These are phyloP conservation scores for Neonothopanus nambi DNA, from an alignment of 1,284 basidiomycete species.

Conservation along the genomic window DNA sequence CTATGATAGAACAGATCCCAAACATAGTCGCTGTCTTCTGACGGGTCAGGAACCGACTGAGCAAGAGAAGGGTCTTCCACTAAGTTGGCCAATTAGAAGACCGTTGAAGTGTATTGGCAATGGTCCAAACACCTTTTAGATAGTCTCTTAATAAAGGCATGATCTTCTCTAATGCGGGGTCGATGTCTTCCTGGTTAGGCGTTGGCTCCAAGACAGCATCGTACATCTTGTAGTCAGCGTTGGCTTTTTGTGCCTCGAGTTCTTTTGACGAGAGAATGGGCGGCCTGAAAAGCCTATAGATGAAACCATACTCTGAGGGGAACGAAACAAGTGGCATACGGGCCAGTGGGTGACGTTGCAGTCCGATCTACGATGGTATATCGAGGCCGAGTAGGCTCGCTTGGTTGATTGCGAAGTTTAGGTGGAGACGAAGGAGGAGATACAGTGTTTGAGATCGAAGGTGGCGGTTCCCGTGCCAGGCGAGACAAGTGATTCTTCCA, in stretches of 20 bases:
- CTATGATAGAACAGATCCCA: conserved; percentile 79
- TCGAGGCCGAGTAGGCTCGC: conserved; percentile 39
- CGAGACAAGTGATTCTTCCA: conserved; percentile 51
- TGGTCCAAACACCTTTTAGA: conserved; percentile 49
- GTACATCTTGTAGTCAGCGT: conserved; percentile 60
- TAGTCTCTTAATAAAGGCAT: conserved; percentile 71
- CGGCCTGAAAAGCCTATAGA: conserved; percentile 38
- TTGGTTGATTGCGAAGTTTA: conserved; percentile 18
- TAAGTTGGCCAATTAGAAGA: not conserved
- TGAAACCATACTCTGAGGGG: too few species aligned
- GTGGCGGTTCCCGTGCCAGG: conserved; percentile 35
- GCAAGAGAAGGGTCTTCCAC: conserved; percentile 3
- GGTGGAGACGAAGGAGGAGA: conserved; percentile 24
- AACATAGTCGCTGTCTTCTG: conserved; percentile 59
- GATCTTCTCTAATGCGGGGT: conserved; percentile 73
- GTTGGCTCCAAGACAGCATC: conserved; percentile 58
- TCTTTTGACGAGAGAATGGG: conserved; percentile 54
- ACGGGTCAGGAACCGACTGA: not conserved
- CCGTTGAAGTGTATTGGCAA: not conserved
- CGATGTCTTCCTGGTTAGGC: conserved; percentile 33
- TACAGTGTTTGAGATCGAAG: conserved; percentile 19
- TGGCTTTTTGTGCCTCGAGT: conserved; percentile 32
- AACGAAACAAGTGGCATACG: conserved; percentile 2
- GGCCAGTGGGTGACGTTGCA: not conserved
- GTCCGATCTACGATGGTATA: conserved; percentile 44